Conservation (phyloP, 164 flowering plant genomes). For the Nymphaea colorata region DNA sequence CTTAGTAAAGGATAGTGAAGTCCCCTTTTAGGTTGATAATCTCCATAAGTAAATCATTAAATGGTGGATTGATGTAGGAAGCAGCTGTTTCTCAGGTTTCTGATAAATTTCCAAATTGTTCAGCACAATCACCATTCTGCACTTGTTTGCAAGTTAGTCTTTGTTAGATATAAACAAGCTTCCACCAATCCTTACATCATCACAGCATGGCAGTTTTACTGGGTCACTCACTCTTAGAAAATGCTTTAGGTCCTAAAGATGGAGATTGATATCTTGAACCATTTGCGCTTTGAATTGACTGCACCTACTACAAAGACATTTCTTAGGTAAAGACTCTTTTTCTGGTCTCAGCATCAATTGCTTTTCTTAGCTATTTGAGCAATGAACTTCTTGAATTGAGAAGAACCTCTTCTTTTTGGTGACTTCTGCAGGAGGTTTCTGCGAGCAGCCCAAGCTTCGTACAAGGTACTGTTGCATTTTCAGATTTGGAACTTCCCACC, state of each 20-base stretch:
- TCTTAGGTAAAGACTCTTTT: conserved; percentile 42
- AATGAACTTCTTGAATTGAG: neutral
- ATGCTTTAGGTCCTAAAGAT: conserved; percentile 74
- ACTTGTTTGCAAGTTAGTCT: neutral
- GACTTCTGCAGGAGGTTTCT: conserved; percentile 56
- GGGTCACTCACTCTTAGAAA: neutral
- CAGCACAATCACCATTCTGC: no score
- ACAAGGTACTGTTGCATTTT: conserved; percentile 27
- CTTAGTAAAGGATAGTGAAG: neutral
- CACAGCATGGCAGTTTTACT: no score
- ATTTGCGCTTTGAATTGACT: conserved; percentile 46
- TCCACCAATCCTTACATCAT: no score
- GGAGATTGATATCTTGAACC: conserved; percentile 77
- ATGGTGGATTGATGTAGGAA: no score
- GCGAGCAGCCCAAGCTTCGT: conserved; percentile 68
- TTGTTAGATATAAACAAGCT: no score
- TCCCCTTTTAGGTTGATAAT: neutral
- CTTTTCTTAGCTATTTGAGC: neutral
- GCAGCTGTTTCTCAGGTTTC: neutral
- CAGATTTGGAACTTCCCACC: no score
- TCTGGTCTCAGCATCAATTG: neutral
- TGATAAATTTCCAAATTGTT: neutral
- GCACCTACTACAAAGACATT: conserved; percentile 67
- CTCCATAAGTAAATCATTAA: no score
- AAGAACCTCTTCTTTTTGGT: neutral